phyloP scores from a whole-genome alignment of 78 protist species.

The Dictyostelium intermedium region DNA sequence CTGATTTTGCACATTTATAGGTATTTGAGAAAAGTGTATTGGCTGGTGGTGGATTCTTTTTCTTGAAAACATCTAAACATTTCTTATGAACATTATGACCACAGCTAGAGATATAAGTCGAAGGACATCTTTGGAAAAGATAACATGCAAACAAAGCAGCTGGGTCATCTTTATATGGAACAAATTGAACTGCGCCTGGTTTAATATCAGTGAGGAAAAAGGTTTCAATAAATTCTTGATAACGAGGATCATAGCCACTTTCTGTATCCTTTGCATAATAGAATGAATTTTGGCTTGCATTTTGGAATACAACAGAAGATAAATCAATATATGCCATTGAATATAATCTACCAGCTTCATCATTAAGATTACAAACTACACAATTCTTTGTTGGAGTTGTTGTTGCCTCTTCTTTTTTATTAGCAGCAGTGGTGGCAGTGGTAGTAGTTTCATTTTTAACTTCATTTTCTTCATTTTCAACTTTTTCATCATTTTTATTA shows the following conservation, averaged over 20 bases:
- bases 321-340: background rate
- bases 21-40: background rate
- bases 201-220: slow-evolving; percentile 15
- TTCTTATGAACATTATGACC: background rate
- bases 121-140: background rate
- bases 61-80: background rate
- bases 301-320: background rate
- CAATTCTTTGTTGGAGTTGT: background rate
- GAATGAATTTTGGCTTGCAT: background rate
- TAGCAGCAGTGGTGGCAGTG: background rate
- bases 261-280: background rate
- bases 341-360: background rate
- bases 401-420: background rate
- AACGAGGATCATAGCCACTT: background rate
- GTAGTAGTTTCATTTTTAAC: background rate
- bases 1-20: background rate
- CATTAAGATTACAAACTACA: background rate
- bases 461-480: background rate
- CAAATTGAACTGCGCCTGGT: slow-evolving; percentile 15
- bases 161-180: background rate
- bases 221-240: background rate
- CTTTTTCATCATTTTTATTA: no score
- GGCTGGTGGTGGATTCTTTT: background rate
- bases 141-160: background rate
- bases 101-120: background rate